Evolutionary conservation across 208 protist species (phyloP).

Genomic region (Leishmania gerbilli): DNA sequence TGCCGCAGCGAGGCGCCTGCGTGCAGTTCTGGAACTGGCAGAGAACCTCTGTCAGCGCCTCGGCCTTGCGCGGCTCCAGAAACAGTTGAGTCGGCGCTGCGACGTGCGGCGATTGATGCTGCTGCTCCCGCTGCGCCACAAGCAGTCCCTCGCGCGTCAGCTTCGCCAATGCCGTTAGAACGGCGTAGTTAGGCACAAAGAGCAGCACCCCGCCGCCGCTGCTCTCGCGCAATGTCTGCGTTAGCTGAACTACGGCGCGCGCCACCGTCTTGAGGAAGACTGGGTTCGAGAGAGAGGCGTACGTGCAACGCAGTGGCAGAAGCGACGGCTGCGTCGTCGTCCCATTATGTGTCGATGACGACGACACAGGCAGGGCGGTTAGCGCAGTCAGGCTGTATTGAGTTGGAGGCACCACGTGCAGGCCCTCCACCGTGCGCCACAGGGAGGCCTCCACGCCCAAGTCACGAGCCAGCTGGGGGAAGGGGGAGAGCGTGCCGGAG

Average conservation of each 20-base stretch:
- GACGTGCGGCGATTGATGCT: background rate
- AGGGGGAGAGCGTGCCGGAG: constrained; percentile 94
- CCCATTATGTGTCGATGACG: background rate
- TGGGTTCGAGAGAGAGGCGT: constrained; percentile 36
- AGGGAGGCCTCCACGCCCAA: constrained; percentile 43
- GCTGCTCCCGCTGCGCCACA: background rate
- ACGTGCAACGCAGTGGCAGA: constrained; percentile 63
- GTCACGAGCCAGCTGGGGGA: constrained; percentile 81
- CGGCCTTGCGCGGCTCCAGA: constrained; percentile 35
- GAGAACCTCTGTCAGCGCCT: constrained; percentile 33
- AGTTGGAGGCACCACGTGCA: constrained; percentile 43
- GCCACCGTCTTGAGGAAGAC: constrained; percentile 58
- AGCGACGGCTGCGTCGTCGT: background rate
- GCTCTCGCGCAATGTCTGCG: constrained; percentile 33
- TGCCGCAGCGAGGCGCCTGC: constrained; percentile 13
- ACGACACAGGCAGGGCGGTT: constrained; percentile 15
- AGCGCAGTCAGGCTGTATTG: constrained; percentile 46
- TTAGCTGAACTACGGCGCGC: constrained; percentile 40
- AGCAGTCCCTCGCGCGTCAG: constrained; percentile 25
- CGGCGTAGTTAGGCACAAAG: constrained; percentile 91
- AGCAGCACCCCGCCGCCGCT: constrained; percentile 87
- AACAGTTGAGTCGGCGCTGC: constrained; percentile 19
- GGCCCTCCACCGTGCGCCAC: constrained; percentile 40
- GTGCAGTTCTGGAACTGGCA: constrained; percentile 26
- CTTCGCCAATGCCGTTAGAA: constrained; percentile 37